These are phyloP conservation scores for Hirschfeldia incana DNA, from an alignment of 345 rosid species.

Conservation along the genomic window DNA sequence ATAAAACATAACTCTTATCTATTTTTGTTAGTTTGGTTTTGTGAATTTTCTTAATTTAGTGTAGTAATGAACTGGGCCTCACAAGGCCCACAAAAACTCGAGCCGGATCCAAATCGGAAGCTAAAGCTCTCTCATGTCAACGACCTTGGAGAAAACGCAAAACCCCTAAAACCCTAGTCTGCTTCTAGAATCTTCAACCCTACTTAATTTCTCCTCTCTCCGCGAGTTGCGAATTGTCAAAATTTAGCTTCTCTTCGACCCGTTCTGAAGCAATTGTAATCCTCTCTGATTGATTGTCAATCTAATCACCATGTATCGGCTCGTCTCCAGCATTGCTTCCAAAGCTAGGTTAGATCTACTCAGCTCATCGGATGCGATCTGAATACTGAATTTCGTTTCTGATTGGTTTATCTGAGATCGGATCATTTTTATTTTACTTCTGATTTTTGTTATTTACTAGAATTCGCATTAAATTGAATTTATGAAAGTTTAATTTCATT, in stretches of 20 bases:
- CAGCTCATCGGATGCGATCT: background rate
- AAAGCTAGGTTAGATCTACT: slow-evolving; percentile 37
- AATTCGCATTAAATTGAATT: background rate
- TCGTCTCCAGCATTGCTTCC: slow-evolving; percentile 36
- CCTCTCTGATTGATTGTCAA: slow-evolving; percentile 5
- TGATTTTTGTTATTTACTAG: background rate
- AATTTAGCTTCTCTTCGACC: slow-evolving; percentile 19
- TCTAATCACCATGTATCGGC: slow-evolving; percentile 33
- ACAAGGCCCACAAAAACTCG: slow-evolving; percentile 11
- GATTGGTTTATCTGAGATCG: slow-evolving; percentile 2
- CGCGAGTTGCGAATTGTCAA: background rate
- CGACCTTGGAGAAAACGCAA: slow-evolving; percentile 19
- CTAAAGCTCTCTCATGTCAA: slow-evolving; percentile 11
- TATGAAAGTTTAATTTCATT: background rate
- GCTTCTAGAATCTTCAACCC: slow-evolving; percentile 22
- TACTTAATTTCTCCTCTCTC: slow-evolving; percentile 5
- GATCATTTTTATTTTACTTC: background rate
- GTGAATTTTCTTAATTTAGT: background rate
- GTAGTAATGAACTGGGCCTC: slow-evolving; percentile 25
- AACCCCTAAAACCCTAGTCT: slow-evolving; percentile 42
- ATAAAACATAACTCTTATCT: too few species aligned
- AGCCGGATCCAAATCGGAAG: slow-evolving; percentile 27
- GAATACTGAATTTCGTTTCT: background rate
- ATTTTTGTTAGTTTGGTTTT: background rate
- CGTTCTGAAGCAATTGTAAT: background rate